Evolutionary conservation across 2,329 filamentous ascomycete genomes (phyloP).

Genomic region (Colletotrichum destructivum): DNA sequence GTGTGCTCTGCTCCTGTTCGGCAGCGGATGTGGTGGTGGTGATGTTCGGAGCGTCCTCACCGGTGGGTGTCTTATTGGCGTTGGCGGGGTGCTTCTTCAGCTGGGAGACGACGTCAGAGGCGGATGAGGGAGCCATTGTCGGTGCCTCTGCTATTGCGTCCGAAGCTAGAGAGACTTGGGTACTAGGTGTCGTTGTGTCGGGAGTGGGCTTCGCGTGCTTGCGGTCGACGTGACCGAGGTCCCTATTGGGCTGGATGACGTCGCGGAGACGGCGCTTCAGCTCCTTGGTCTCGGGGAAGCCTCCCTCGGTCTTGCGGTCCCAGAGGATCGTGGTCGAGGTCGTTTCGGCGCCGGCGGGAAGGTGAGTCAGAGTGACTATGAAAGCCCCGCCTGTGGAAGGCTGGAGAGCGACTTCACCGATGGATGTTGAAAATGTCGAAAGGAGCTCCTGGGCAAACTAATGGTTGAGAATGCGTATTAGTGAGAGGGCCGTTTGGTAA

Average conservation of each 20-base stretch:
- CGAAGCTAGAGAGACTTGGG: conserved; percentile 4
- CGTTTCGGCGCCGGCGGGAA: conserved; percentile 44
- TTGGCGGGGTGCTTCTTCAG: conserved; percentile 35
- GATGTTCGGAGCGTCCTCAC: neutral
- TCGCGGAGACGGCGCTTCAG: conserved; percentile 89
- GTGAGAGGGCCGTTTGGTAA: neutral
- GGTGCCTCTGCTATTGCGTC: neutral
- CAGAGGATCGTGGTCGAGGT: conserved; percentile 76
- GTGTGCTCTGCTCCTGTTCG: neutral
- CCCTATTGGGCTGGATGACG: conserved; percentile 81
- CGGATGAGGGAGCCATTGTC: conserved; percentile 11
- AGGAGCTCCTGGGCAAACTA: conserved; percentile 96
- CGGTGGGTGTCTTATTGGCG: conserved; percentile 12
- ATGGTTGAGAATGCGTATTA: conserved; percentile 24
- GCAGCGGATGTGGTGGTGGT: neutral
- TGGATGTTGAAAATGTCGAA: conserved; percentile 86
- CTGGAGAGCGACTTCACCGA: conserved; percentile 91
- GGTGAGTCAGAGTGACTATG: conserved; percentile 74
- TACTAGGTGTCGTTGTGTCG: neutral
- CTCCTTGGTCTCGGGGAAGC: conserved; percentile 95
- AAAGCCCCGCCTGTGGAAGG: conserved; percentile 90
- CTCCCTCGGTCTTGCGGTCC: conserved; percentile 89
- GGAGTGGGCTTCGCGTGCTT: conserved; percentile 50
- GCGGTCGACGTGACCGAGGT: conserved; percentile 87
- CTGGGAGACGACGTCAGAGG: conserved; percentile 23